These are phyloP conservation scores for Prunus yedoensis DNA, from an alignment of 331 rosid genomes.

Conservation along the genomic window DNA sequence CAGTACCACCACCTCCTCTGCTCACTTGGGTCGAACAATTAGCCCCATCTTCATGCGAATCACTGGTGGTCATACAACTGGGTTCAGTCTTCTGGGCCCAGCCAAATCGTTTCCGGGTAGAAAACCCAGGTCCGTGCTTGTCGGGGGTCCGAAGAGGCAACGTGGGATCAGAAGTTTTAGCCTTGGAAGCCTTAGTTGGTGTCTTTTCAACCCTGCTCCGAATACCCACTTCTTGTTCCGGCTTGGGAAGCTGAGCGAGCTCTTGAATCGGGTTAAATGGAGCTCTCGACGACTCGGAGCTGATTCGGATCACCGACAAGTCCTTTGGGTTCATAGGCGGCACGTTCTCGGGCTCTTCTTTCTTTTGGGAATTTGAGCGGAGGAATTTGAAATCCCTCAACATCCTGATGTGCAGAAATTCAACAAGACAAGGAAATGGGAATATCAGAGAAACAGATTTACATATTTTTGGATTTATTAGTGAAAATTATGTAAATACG, in stretches of 20 bases:
- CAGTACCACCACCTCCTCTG: conserved; percentile 42
- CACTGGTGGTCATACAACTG: conserved; percentile 22
- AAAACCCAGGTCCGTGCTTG: conserved; percentile 45
- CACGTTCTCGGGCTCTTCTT: conserved; percentile 74
- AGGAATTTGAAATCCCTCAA: conserved; percentile 68
- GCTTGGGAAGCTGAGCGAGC: conserved; percentile 32
- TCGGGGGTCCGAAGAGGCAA: conserved; percentile 83
- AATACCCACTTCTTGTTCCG: conserved; percentile 41
- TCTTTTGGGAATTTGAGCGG: conserved; percentile 56
- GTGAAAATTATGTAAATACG: neutral
- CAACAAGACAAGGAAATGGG: conserved; percentile 9
- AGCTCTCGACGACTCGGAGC: conserved; percentile 52
- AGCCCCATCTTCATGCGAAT: conserved; percentile 43
- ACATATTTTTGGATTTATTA: neutral
- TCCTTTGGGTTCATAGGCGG: conserved; percentile 52
- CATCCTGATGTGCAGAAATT: conserved; percentile 51
- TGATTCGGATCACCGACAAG: conserved; percentile 27
- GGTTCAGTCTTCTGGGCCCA: conserved; percentile 75
- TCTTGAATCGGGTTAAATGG: conserved; percentile 79
- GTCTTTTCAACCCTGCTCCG: conserved; percentile 57
- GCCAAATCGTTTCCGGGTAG: conserved; percentile 52
- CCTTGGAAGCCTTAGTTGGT: conserved; percentile 55
- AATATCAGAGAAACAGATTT: neutral
- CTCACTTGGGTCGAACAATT: conserved; percentile 26
- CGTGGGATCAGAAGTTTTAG: conserved; percentile 45